Conservation (phyloP, 306 rosid species). For the Citrullus mucosospermus region DNA sequence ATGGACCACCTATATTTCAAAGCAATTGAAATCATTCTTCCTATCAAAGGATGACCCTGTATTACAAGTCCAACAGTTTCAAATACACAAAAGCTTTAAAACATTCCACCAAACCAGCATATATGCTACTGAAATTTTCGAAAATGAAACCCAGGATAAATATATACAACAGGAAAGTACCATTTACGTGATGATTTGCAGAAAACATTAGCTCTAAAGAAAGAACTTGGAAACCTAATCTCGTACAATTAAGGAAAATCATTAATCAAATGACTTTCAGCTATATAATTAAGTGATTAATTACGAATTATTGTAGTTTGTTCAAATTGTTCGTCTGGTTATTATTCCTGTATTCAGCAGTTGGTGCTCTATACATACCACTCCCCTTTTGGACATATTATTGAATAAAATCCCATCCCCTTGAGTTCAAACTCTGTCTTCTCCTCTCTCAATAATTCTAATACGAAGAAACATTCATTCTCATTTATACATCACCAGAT, state of each 20-base stretch:
- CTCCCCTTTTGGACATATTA: no score
- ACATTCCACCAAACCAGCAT: neutral
- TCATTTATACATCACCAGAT: neutral
- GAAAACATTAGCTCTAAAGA: neutral
- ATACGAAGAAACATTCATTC: no score
- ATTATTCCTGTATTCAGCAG: no score
- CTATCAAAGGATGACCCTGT: neutral
- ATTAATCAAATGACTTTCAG: no score
- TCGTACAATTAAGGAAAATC: neutral
- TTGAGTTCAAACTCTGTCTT: no score
- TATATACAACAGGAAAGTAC: neutral
- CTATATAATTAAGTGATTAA: no score
- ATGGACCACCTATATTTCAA: neutral
- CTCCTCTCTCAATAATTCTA: no score
- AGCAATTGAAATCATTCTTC: neutral
- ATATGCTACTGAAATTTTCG: neutral
- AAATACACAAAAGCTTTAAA: neutral
- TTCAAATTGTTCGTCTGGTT: no score
- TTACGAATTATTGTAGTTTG: no score
- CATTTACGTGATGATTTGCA: neutral
- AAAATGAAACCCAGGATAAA: neutral
- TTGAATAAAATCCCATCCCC: no score
- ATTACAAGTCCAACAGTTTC: neutral
- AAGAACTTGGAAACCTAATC: neutral
- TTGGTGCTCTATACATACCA: no score